Conservation (phyloP, 768 basidiomycete genomes). For the Lepiota brunneoincarnata region DNA sequence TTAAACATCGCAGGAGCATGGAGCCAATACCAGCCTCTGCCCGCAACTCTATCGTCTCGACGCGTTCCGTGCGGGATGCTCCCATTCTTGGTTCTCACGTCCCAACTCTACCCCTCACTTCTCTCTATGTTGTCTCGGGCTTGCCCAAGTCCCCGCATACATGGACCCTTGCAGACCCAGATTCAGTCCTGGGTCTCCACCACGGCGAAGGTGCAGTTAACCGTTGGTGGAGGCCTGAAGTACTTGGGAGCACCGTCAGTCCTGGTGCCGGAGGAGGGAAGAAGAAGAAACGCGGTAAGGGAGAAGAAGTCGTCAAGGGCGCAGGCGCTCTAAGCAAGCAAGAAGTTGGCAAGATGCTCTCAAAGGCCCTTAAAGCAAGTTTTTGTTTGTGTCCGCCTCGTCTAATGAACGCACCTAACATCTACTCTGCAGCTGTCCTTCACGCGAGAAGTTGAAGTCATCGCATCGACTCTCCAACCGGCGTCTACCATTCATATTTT, state of each 20-base stretch:
- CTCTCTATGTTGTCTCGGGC: slow-evolving; percentile 85
- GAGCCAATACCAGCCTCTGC: slow-evolving; percentile 80
- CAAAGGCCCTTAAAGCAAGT: slow-evolving; percentile 83
- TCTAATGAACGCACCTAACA: slow-evolving; percentile 10
- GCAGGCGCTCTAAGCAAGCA: slow-evolving; percentile 81
- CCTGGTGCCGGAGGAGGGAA: slow-evolving; percentile 81
- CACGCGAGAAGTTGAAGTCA: slow-evolving; percentile 88
- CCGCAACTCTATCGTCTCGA: slow-evolving; percentile 76
- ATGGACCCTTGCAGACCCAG: slow-evolving; percentile 86
- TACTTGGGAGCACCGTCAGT: slow-evolving; percentile 83
- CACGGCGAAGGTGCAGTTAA: slow-evolving; percentile 84
- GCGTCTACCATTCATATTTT: slow-evolving; percentile 92
- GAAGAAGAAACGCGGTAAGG: slow-evolving; percentile 67
- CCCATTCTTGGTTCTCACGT: slow-evolving; percentile 59
- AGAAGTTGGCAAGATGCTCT: slow-evolving; percentile 87
- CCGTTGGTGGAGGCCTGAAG: slow-evolving; percentile 90
- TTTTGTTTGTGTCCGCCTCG: slow-evolving; percentile 4
- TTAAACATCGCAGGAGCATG: slow-evolving; percentile 74
- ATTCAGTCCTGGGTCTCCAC: slow-evolving; percentile 76
- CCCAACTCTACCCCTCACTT: slow-evolving; percentile 74
- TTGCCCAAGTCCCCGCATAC: slow-evolving; percentile 87
- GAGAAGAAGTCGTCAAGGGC: slow-evolving; percentile 67
- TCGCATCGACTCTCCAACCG: slow-evolving; percentile 92
- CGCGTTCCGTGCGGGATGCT: slow-evolving; percentile 58
- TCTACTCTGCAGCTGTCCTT: slow-evolving; percentile 67